These are phyloP conservation scores for Bolboschoenoplectus hybrid DNA, from an alignment of 202 grass and related monocot genomes.

Conservation along the genomic window DNA sequence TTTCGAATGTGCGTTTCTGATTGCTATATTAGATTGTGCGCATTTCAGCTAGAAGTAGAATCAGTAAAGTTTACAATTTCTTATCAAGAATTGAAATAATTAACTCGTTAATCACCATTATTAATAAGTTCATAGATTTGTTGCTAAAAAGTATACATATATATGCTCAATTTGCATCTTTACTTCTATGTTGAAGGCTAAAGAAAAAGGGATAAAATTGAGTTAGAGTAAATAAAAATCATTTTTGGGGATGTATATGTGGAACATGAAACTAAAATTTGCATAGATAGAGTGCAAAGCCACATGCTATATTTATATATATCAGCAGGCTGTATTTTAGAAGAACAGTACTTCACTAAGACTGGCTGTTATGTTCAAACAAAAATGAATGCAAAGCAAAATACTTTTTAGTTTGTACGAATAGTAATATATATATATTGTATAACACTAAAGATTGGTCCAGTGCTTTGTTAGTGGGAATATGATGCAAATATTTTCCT, in stretches of 20 bases:
- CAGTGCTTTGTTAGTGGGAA: slow-evolving; percentile 23
- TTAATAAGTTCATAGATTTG: no score
- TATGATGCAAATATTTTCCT: not conserved
- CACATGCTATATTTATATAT: not conserved
- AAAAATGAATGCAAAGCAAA: not conserved
- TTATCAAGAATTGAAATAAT: no score
- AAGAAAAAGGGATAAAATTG: no score
- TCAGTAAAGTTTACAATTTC: no score
- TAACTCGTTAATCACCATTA: no score
- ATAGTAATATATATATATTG: not conserved
- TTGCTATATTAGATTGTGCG: no score
- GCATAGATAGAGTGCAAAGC: not conserved
- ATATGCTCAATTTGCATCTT: no score
- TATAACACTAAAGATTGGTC: not conserved
- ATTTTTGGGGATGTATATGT: not conserved
- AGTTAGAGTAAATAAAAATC: not conserved
- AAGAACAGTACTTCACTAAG: slow-evolving; percentile 8
- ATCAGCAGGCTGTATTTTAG: not conserved
- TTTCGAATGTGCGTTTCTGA: no score
- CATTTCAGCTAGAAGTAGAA: no score
- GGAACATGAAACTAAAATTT: not conserved
- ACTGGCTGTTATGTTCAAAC: slow-evolving; percentile 7
- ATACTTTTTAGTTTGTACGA: not conserved
- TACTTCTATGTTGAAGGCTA: no score
- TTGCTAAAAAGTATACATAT: no score